A percentile compares a stretch with the other conserved stretches of the same genome.
Evolutionary conservation across 371 early-diverging fungal genomes (phyloP).

Genomic region (Mucor lusitanicus): DNA sequence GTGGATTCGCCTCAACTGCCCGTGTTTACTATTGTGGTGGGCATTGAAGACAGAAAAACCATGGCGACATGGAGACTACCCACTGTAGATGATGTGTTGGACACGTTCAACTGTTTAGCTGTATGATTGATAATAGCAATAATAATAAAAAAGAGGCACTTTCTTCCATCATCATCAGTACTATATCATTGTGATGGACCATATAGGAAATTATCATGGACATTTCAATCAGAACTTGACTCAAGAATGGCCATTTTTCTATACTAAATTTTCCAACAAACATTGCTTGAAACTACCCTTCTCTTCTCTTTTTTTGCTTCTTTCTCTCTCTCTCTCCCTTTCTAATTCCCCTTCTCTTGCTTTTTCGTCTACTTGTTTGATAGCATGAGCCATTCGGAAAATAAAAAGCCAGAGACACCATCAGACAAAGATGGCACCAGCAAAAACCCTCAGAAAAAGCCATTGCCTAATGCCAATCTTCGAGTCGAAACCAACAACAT

Average conservation of each 20-base stretch:
- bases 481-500: slow-evolving; percentile 2
- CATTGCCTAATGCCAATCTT: not conserved
- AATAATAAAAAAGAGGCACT: too few relatives aligned
- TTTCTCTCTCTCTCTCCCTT: not conserved
- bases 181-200: too few relatives aligned
- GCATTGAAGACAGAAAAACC: slow-evolving; percentile 71
- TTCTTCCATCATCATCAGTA: too few relatives aligned
- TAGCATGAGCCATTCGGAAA: not conserved
- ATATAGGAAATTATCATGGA: not conserved
- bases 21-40: slow-evolving; percentile 72
- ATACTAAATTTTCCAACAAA: not conserved
- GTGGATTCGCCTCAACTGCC: slow-evolving; percentile 28
- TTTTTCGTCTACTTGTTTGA: not conserved
- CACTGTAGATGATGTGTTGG: slow-evolving; percentile 49
- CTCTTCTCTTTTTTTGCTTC: not conserved
- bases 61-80: slow-evolving; percentile 78
- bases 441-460: not conserved
- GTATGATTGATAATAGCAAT: too few relatives aligned
- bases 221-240: not conserved
- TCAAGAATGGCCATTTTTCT: not conserved
- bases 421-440: not conserved
- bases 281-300: not conserved
- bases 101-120: not conserved
- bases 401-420: slow-evolving; percentile 1
- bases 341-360: not conserved